Percentiles rank a stretch among this genome's conserved stretches.
Evolutionary conservation across 1,284 basidiomycete genomes (phyloP).

Genomic region (Tilletia indica): DNA sequence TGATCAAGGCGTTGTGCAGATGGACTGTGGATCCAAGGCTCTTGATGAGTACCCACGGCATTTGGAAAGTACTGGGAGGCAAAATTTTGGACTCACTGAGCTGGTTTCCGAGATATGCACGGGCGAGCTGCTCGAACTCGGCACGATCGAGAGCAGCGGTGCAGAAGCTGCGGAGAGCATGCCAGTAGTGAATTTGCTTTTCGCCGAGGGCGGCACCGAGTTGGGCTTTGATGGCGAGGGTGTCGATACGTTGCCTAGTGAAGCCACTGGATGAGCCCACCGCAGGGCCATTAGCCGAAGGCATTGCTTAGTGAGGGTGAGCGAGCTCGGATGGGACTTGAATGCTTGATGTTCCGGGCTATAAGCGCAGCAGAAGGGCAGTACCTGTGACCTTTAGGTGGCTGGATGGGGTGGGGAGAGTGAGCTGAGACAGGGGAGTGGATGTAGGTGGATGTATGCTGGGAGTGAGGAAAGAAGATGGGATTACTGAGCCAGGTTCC

Average conservation of each 20-base stretch:
- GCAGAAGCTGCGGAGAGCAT: constrained; percentile 54
- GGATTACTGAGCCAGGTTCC: neutral
- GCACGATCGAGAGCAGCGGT: constrained; percentile 54
- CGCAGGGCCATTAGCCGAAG: neutral
- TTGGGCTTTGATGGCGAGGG: constrained; percentile 46
- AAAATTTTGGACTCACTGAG: constrained; percentile 33
- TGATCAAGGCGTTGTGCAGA: constrained; percentile 58
- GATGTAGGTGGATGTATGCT: neutral
- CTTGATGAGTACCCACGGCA: no score
- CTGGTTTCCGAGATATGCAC: constrained; percentile 40
- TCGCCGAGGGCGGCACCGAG: constrained; percentile 48
- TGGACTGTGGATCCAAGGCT: constrained; percentile 41
- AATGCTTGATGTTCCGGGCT: neutral
- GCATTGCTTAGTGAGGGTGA: neutral
- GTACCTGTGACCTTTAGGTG: neutral
- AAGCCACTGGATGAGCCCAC: constrained; percentile 4
- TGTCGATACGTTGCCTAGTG: constrained; percentile 41
- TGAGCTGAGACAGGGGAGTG: neutral
- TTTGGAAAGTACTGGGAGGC: neutral
- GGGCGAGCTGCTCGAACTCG: constrained; percentile 55
- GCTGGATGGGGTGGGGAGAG: neutral
- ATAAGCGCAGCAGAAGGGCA: no score
- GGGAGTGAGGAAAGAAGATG: neutral
- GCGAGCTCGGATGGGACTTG: neutral
- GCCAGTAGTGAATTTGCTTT: constrained; percentile 56